phyloP scores from a whole-genome alignment of 1,139 yeast genomes.

The Debaryomyces robertsiae region DNA sequence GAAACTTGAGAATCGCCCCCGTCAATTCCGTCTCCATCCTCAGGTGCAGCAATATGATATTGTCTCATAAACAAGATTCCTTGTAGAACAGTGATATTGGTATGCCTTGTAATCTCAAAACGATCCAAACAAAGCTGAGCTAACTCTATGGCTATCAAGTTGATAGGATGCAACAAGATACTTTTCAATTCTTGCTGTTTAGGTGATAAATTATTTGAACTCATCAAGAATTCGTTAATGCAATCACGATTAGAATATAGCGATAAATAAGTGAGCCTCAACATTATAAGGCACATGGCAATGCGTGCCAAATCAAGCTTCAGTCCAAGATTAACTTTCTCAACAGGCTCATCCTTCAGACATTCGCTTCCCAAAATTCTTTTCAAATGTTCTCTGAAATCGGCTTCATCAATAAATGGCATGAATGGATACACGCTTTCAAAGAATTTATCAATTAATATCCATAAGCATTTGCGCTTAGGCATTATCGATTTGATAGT shows the following conservation, averaged over 20 bases:
- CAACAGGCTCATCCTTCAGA: slow-evolving; percentile 17
- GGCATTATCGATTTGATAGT: slow-evolving; percentile 36
- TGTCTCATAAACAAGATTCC: slow-evolving; percentile 44
- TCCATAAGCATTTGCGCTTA: slow-evolving; percentile 38
- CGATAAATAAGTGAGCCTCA: slow-evolving; percentile 28
- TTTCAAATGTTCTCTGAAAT: slow-evolving; percentile 21
- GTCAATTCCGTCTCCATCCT: slow-evolving; percentile 49
- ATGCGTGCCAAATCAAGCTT: slow-evolving; percentile 27
- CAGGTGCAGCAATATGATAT: slow-evolving; percentile 51
- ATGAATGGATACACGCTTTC: slow-evolving; percentile 48
- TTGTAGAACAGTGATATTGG: slow-evolving; percentile 31
- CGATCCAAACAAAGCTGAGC: slow-evolving; percentile 31
- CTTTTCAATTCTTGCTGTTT: slow-evolving; percentile 18
- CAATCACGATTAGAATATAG: slow-evolving; percentile 26
- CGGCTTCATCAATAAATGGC: slow-evolving; percentile 52
- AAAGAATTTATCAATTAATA: slow-evolving; percentile 39
- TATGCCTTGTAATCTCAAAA: slow-evolving; percentile 28
- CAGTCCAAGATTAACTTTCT: slow-evolving; percentile 20
- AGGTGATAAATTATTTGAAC: slow-evolving; percentile 13
- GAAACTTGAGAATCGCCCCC: slow-evolving; percentile 49
- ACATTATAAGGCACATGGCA: slow-evolving; percentile 26
- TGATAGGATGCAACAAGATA: slow-evolving; percentile 25
- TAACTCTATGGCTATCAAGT: slow-evolving; percentile 22
- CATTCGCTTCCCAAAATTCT: slow-evolving; percentile 24
- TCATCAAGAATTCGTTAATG: slow-evolving; percentile 19